These are phyloP conservation scores for Strobilomyces echinocephalus DNA, from an alignment of 768 basidiomycete species.

Conservation along the genomic window DNA sequence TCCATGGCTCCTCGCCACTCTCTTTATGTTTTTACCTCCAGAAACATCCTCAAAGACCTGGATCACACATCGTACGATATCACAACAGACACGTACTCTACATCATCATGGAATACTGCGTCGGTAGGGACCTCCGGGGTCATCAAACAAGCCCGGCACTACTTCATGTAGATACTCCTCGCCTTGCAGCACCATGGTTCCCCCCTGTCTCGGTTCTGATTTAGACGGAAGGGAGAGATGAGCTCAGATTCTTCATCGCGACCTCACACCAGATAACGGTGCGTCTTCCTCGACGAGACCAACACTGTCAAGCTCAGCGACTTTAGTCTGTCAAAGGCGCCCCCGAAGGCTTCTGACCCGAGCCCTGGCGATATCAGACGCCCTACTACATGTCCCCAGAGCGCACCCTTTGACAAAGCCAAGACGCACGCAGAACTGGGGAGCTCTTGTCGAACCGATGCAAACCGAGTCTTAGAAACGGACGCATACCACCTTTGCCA, in stretches of 20 bases:
- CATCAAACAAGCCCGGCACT: conserved; percentile 90
- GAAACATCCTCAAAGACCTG: conserved; percentile 94
- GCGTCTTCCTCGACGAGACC: conserved; percentile 55
- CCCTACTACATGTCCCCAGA: conserved; percentile 99
- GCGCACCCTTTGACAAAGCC: conserved; percentile 89
- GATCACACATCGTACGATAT: conserved; percentile 96
- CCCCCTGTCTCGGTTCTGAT: conserved; percentile 37
- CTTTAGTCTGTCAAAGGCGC: conserved; percentile 92
- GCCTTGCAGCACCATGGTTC: conserved; percentile 91
- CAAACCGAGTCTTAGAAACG: conserved; percentile 47
- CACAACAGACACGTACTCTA: conserved; percentile 91
- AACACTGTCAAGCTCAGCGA: conserved; percentile 94
- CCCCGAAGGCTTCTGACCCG: conserved; percentile 59
- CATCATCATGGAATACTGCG: conserved; percentile 99
- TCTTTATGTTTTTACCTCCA: conserved; percentile 27
- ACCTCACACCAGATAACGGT: conserved; percentile 98
- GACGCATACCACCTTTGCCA: conserved; percentile 92
- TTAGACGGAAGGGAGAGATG: conserved; percentile 47
- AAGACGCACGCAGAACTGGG: conserved; percentile 85
- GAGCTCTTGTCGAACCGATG: not conserved
- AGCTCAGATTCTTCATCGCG: conserved; percentile 74
- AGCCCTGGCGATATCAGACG: conserved; percentile 66
- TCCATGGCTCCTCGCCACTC: not conserved
- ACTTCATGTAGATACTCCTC: conserved; percentile 87
- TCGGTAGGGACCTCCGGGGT: conserved; percentile 89